Base-by-base conservation (phyloP, 108 stramenopile species). In the Nannochloropsis gaditana region DNA sequence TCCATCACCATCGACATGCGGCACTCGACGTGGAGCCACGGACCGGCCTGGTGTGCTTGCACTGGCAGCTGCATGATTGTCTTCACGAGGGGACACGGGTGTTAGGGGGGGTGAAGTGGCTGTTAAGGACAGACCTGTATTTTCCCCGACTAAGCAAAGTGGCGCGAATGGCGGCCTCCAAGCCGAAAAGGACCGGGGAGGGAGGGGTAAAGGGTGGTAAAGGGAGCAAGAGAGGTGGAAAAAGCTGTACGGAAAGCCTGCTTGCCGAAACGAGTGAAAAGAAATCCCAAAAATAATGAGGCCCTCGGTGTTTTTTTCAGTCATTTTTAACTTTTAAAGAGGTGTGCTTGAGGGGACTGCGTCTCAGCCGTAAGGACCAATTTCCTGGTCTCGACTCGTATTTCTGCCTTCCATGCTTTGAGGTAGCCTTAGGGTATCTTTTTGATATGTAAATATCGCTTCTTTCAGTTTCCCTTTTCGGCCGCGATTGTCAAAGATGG, bases 41-140 rank as follows among this genome's bases (percentile, higher is more conserved):
- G 8, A 73, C 59, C 19, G 59, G 59, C 59, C 15, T n/a, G 3
- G 59, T 73, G 15, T 73, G 59, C 6, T 73, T 73, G 59, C 59
- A 73, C n/a, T 73, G 59, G 59, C 59, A 73, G n/a, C n/a, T 73
- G 59, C 59, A 73, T 8, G 59, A 73, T 73, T 73, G 59, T 73
- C 6, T 73, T 15, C 59, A 73, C 59, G 59, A 73, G 6, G 59
- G 59, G 3, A 4, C n/a, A n/a, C 59, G 59, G 59, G 59, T 73
- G 2, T n/a, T n/a, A n/a, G 59, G 59, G n/a, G 59, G 59, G 59
- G 59, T 73, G 15, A 73, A 73, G 59, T 73, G 59, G 59, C 59
- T 73, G 59, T 73, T 73, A 6, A 73, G 59, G 59, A 73, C 59
- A n/a, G 59, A 73, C n/a, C 19, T 73, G 6, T 73, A 73, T 73